These are phyloP conservation scores for Salix caprea DNA, from an alignment of 345 rosid genomes.

Conservation along the genomic window DNA sequence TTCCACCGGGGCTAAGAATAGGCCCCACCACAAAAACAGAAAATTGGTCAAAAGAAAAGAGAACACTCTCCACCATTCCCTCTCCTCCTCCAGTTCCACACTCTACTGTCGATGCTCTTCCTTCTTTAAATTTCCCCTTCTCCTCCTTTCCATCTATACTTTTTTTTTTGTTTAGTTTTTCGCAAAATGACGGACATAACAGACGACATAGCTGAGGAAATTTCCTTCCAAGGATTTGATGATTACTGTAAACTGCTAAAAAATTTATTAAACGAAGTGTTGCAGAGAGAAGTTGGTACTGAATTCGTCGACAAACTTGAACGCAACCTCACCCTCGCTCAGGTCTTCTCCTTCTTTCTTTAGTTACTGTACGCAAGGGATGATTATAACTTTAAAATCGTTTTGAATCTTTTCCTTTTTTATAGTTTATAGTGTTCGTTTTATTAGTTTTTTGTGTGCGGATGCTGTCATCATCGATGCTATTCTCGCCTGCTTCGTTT, in stretches of 20 bases:
- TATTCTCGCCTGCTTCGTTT: neutral
- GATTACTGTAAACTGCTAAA: conserved; percentile 91
- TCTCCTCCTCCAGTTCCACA: neutral
- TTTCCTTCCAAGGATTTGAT: conserved; percentile 88
- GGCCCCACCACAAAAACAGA: neutral
- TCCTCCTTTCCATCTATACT: neutral
- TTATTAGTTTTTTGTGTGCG: neutral
- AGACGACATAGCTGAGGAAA: conserved; percentile 90
- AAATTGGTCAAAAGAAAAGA: neutral
- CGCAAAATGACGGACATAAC: conserved; percentile 81
- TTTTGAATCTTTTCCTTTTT: neutral
- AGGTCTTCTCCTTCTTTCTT: conserved; percentile 33
- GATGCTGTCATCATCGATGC: neutral
- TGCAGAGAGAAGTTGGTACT: conserved; percentile 70
- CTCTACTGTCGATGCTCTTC: neutral
- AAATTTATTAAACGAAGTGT: conserved; percentile 74
- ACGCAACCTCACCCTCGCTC: conserved; percentile 71
- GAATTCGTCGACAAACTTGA: conserved; percentile 70
- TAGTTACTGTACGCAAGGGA: neutral
- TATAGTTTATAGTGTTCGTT: neutral
- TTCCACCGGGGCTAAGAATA: neutral
- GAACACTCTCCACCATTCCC: neutral
- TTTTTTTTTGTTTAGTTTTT: neutral
- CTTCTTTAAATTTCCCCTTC: neutral
- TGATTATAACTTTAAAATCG: neutral